Base-by-base conservation (phyloP, 371 early-diverging fungal species). In the Umbelopsis sp. region DNA sequence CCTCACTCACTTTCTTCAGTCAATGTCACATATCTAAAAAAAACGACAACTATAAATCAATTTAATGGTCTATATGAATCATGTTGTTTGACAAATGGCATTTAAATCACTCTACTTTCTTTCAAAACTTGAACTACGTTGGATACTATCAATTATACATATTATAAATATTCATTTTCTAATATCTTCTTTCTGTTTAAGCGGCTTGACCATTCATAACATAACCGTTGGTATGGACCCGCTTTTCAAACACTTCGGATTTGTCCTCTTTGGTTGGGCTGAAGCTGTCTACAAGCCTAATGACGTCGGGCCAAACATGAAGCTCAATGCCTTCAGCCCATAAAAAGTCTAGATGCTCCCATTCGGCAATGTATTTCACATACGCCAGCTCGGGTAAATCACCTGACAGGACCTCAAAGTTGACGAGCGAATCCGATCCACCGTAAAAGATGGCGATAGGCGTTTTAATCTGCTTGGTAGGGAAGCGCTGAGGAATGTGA, bases 371-470 rank as follows among this genome's bases (percentile, higher is more conserved):
- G 25, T 90, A 87, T 71, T 88, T 86, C 3, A 85, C 82, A 63
- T 88, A 89, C 0, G 83, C 87, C 11, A 88, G 75, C 7, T 82
- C 83, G 1, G 89, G 90, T 11, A 90, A 62, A 46, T 91, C 86
- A 7, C 80, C 80, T 2, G 89, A 66, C 12, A 94, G 73, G 12
- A 80, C 81, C 35, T 87, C 69, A 46, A 93, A 89, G 51, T 96
- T 90, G 0, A 94, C 90, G 18, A 97, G 80, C 1, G 95, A 90
- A 70, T 97, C 97, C 4, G 87, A 82, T 18, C 93, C 93, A 48
- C 98, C 98, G 70, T 96, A 93, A 78, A 97, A 96, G 53, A 97
- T 78, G 12, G 94, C 94, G 29, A 96, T 89, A 0, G 93, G 94
- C 2, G 95, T 93, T 44, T 76, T 77, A 68, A 97, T 96, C 50